A percentile compares a stretch with the other conserved stretches of the same genome.
Conservation (phyloP, 306 rosid genomes). For the Gastrolobium bilobum region DNA sequence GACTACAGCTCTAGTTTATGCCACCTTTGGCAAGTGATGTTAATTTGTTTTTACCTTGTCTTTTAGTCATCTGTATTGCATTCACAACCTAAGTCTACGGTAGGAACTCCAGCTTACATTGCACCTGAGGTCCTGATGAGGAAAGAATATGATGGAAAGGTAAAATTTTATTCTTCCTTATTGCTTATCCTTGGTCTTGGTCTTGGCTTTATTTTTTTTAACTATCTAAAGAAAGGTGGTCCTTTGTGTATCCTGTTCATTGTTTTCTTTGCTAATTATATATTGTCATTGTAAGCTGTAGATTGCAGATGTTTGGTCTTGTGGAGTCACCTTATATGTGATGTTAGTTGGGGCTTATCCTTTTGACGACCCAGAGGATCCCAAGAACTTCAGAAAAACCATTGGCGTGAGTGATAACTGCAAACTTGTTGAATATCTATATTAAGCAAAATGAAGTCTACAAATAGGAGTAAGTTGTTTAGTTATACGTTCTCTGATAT, state of each 20-base stretch:
- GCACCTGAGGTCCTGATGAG: slow-evolving; percentile 88
- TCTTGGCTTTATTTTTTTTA: background rate
- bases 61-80: slow-evolving; percentile 78
- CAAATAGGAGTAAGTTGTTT: slow-evolving; percentile 23
- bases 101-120: slow-evolving; percentile 93
- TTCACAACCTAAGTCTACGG: slow-evolving; percentile 90
- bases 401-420: slow-evolving; percentile 61
- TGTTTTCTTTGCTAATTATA: slow-evolving; percentile 7
- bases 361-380: slow-evolving; percentile 84
- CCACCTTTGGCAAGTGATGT: slow-evolving; percentile 29
- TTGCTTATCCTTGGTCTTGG: slow-evolving; percentile 23
- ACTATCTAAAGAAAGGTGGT: background rate
- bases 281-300: slow-evolving; percentile 45
- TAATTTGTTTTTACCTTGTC: slow-evolving; percentile 48
- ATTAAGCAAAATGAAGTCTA: slow-evolving; percentile 1
- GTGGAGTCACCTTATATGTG: slow-evolving; percentile 92
- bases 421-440: slow-evolving; percentile 21
- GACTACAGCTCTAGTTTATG: background rate
- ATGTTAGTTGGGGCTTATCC: slow-evolving; percentile 92
- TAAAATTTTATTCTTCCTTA: slow-evolving; percentile 44
- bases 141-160: slow-evolving; percentile 88
- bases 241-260: background rate
- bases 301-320: slow-evolving; percentile 98
- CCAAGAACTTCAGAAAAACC: slow-evolving; percentile 76
- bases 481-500: slow-evolving; percentile 20